These are phyloP conservation scores for Dacryopinax spathularia DNA, from an alignment of 768 basidiomycete genomes.

Conservation along the genomic window DNA sequence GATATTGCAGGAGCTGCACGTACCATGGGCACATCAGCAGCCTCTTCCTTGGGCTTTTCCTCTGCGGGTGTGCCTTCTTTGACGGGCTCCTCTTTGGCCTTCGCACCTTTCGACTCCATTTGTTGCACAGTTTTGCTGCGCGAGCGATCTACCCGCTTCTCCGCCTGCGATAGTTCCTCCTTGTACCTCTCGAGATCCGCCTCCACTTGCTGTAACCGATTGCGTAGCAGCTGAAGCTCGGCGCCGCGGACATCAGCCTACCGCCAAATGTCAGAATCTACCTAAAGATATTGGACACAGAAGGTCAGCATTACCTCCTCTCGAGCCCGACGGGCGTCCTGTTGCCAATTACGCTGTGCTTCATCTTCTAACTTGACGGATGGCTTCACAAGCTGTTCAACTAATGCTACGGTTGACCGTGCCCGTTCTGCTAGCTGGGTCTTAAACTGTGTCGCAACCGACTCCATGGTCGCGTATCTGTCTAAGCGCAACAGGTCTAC, in stretches of 20 bases:
- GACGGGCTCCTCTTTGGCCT: conserved; percentile 16
- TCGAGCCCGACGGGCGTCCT: conserved; percentile 1
- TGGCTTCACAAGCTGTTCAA: conserved; percentile 1
- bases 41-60: conserved; percentile 3
- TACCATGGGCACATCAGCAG: conserved; percentile 43
- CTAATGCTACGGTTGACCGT: neutral
- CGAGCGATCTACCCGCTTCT: conserved; percentile 48
- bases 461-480: neutral
- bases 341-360: neutral
- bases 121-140: conserved; percentile 40
- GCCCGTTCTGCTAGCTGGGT: neutral
- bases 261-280: neutral
- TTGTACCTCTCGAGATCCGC: conserved; percentile 36
- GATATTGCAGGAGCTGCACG: conserved; percentile 33
- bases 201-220: conserved; percentile 38
- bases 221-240: conserved; percentile 38
- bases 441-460: neutral
- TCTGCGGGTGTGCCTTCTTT: neutral
- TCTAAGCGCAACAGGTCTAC: neutral
- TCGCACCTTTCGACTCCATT: conserved; percentile 36
- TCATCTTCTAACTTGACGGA: conserved; percentile 4
- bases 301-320: neutral
- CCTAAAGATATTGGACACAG: neutral
- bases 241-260: neutral
- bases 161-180: conserved; percentile 38